Conservation (phyloP, 2,329 filamentous ascomycete species). For the Sclerotiophoma versabilis region DNA sequence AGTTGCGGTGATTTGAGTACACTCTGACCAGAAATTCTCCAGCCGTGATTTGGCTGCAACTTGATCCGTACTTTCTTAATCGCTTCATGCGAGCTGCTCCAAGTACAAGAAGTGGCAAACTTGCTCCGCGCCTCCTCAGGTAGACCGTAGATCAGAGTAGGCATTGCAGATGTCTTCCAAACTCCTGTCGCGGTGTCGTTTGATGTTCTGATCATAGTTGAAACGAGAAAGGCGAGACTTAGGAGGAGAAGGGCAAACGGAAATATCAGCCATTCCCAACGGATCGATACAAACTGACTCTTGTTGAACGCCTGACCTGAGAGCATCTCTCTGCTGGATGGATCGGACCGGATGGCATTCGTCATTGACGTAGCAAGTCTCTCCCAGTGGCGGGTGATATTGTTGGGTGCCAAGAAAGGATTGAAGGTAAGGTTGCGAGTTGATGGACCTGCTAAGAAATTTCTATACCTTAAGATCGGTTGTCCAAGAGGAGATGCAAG, state of each 20-base stretch:
- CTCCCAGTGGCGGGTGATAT: slow-evolving; percentile 30
- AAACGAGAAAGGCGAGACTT: slow-evolving; percentile 32
- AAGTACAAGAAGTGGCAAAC: slow-evolving; percentile 2
- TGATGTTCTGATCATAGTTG: slow-evolving; percentile 33
- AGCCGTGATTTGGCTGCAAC: slow-evolving; percentile 20
- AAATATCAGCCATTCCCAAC: slow-evolving; percentile 38
- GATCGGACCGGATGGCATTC: slow-evolving; percentile 26
- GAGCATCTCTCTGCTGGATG: slow-evolving; percentile 4
- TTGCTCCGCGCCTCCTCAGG: slow-evolving; percentile 26
- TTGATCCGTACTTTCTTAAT: slow-evolving; percentile 23
- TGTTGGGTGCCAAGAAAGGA: slow-evolving; percentile 30
- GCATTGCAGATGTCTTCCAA: slow-evolving; percentile 45
- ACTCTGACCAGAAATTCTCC: slow-evolving; percentile 29
- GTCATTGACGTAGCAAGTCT: slow-evolving; percentile 28
- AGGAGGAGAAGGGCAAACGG: slow-evolving; percentile 31
- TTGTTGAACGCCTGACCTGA: slow-evolving; percentile 16
- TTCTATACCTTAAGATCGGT: slow-evolving; percentile 3
- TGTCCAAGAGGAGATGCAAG: background rate
- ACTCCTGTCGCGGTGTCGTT: slow-evolving; percentile 18
- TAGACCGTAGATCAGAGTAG: slow-evolving; percentile 36
- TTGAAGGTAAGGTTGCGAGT: slow-evolving; percentile 16
- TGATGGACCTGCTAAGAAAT: background rate
- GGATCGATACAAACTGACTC: slow-evolving; percentile 20
- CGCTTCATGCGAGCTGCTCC: background rate
- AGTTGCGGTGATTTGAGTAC: slow-evolving; percentile 9